A percentile compares a stretch with the other conserved stretches of the same genome.
These are phyloP conservation scores for Phytophthora tentaculata DNA, from an alignment of 352 stramenopile species.

Conservation along the genomic window DNA sequence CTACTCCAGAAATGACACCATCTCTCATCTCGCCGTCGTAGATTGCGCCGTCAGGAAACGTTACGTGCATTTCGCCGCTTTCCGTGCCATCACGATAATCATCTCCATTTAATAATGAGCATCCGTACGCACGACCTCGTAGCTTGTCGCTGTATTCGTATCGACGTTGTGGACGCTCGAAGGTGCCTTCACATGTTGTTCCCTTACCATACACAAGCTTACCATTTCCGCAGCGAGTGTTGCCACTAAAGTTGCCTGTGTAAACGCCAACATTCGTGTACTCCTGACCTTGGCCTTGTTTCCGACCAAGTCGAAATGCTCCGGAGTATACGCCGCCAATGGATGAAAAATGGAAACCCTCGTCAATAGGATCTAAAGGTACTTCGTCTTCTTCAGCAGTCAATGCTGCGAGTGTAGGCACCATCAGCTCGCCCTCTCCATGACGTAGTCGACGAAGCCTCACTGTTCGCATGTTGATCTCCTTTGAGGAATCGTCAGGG, in stretches of 20 bases:
- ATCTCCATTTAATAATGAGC: slow-evolving; percentile 58
- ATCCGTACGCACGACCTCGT: slow-evolving; percentile 35
- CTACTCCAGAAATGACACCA: slow-evolving; percentile 57
- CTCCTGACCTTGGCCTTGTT: slow-evolving; percentile 61
- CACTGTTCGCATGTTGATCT: slow-evolving; percentile 74
- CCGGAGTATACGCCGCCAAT: slow-evolving; percentile 67
- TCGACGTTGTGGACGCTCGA: slow-evolving; percentile 45
- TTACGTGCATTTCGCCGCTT: slow-evolving; percentile 55
- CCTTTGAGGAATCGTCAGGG: slow-evolving; percentile 52
- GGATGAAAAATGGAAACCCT: slow-evolving; percentile 71
- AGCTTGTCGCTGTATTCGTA: slow-evolving; percentile 58
- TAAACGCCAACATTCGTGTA: slow-evolving; percentile 74
- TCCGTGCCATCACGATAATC: slow-evolving; percentile 59
- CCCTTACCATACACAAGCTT: slow-evolving; percentile 72
- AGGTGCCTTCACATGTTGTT: slow-evolving; percentile 51
- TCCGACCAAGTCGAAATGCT: slow-evolving; percentile 53
- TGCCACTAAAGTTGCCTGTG: slow-evolving; percentile 58
- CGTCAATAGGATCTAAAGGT: slow-evolving; percentile 48
- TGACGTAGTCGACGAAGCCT: slow-evolving; percentile 63
- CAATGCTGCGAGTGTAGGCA: slow-evolving; percentile 16
- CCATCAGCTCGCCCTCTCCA: slow-evolving; percentile 53
- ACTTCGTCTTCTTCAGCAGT: slow-evolving; percentile 22
- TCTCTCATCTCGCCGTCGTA: slow-evolving; percentile 77
- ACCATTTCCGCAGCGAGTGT: slow-evolving; percentile 46
- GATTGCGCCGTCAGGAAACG: slow-evolving; percentile 64